Base-by-base conservation (phyloP, 371 early-diverging fungal genomes). In the Mortierella sp. region DNA sequence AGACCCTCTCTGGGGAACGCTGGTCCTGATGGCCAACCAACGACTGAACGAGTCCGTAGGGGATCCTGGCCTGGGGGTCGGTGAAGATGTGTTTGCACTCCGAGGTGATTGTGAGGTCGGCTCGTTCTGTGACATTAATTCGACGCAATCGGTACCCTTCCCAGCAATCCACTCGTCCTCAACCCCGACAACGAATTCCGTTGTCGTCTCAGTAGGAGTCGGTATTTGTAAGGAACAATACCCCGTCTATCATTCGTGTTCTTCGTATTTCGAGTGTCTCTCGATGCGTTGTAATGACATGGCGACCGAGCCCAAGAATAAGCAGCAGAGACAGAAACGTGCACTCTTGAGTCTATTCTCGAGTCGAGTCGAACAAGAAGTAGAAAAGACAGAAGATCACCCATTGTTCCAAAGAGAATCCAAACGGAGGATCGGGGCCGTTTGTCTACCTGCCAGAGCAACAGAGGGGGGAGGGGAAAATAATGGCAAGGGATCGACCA, bases 91-190 rank as follows among this genome's bases (percentile, higher is more conserved):
- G 11, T 58, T 74, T 21, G 44, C 61, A 2, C n/a, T 64, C 2
- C 57, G 63, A 7, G 58, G 75, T 11, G 70, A 74, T 26, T 74
- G 75, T 53, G 75, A 68, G 30, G 37, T 48, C 23, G 70, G 65
- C 16, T 25, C 75, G 7, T 74, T 61, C 52, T 74, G 75, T 47
- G 62, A 68, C 53, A 37, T 37, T 9, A 37, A 37, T 9, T 37
- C 37, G 37, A 37, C 37, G 9, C 37, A 5, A 5, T 37, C 37
- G 37, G 37, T 37, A 5, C 37, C 37, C 37, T 37, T 37, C 37
- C 37, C 37, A 37, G 9, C 37, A n/a, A n/a, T n/a, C n/a, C n/a
- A n/a, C 37, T 37, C 37, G 37, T 5, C 37, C 37, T 37, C 37
- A 9, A 37, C 37, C 37, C 37, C 37, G 37, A 37, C 37, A 37